Conservation (phyloP, 2,329 filamentous ascomycete genomes). For the Botryotinia globosa region DNA sequence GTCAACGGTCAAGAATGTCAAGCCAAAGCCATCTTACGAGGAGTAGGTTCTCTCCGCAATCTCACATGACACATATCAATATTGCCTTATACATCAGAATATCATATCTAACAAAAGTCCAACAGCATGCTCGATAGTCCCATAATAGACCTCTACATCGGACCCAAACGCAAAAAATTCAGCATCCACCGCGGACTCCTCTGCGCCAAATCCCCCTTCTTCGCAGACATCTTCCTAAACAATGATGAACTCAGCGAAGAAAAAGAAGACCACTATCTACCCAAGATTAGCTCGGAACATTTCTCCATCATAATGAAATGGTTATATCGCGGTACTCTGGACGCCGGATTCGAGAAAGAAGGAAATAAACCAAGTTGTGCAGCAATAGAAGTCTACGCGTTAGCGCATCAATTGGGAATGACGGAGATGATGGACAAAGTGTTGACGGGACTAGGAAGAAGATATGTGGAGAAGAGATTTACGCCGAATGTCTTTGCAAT, state of each 20-base stretch:
- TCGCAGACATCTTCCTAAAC: slow-evolving; percentile 8
- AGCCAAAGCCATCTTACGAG: neutral
- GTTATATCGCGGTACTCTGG: slow-evolving; percentile 5
- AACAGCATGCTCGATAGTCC: slow-evolving; percentile 9
- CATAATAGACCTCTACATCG: slow-evolving; percentile 21
- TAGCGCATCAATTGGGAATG: neutral
- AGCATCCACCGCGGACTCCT: slow-evolving; percentile 17
- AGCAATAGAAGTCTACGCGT: slow-evolving; percentile 2
- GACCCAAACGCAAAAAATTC: slow-evolving; percentile 20
- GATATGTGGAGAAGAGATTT: slow-evolving; percentile 15
- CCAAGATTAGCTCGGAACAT: neutral
- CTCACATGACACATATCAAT: neutral
- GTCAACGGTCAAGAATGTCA: neutral
- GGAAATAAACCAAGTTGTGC: slow-evolving; percentile 6
- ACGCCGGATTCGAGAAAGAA: slow-evolving; percentile 2
- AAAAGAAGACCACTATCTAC: slow-evolving; percentile 1
- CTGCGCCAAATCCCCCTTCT: slow-evolving; percentile 18
- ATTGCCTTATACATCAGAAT: neutral
- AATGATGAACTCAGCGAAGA: slow-evolving; percentile 13
- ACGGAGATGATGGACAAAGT: slow-evolving; percentile 7
- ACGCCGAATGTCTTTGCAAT: slow-evolving; percentile 5
- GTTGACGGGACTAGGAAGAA: neutral
- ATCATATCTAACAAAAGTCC: neutral
- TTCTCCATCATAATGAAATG: slow-evolving; percentile 14
- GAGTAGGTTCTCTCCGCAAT: neutral